Base-by-base conservation (phyloP, 2,329 filamentous ascomycete species). In the Ceratocystis ficicola region DNA sequence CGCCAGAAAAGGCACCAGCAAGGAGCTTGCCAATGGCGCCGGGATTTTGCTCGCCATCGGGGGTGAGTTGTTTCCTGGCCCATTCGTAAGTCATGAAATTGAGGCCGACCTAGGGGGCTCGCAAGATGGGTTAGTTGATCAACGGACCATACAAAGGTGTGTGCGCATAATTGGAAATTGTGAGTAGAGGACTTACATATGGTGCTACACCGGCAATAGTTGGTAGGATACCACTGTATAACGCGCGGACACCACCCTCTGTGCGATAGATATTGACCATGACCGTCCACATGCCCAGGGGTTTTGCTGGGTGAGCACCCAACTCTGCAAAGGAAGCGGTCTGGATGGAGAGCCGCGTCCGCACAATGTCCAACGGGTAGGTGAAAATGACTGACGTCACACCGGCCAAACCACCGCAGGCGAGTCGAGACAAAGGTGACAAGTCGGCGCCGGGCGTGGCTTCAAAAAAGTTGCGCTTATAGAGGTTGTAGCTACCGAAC, bases 1-100 rank as follows among this genome's bases (percentile, higher is more conserved):
- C 94, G 48, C 94, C 94, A n/a, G 92, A 96, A 64, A 97, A 84
- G 15, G 94, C 94, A 66, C 94, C 94, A 3, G 94, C 93, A 32
- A 86, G 82, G 52, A 99, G 80, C 74, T 97, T 99, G 65, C 93
- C 86, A 64, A 84, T 75, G 0, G 90, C 83, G 68, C 80, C 85
- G 0, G 94, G 94, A 70, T 95, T 90, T 72, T 88, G 83, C 69
- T 96, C 86, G 57, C 94, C 94, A 63, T 95, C 90, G 1, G 86
- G 87, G 0, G 94, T 99, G 70, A 99, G 81, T 70, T 87, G 86
- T 72, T 86, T 85, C 68, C 94, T 86, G 67, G 92, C 87, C 62
- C 87, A 87, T 75, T 99, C 94, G 76, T 99, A 99, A 5, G 90
- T 90, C 91, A 97, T 97, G 75, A 99, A 99, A 75, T 99, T 99